Evolutionary conservation across 192 early-diverging fungal species (phyloP).

Genomic region (Pecoramyces ruminantium): DNA sequence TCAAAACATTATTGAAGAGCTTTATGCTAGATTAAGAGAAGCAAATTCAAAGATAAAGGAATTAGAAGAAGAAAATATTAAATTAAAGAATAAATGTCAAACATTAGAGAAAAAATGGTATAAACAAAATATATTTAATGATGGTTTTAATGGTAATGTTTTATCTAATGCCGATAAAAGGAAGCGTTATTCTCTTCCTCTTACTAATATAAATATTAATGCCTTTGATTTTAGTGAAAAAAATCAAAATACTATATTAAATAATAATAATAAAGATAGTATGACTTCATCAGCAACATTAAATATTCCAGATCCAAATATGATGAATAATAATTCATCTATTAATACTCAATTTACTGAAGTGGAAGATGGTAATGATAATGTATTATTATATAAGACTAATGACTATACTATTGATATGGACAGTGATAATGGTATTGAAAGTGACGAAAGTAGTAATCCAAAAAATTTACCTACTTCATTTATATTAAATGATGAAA

Average conservation of each 20-base stretch:
- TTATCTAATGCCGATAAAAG: not conserved
- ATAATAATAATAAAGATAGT: too few species aligned
- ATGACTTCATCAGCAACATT: not conserved
- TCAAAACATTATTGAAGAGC: not conserved
- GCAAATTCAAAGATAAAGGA: not conserved
- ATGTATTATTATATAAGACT: not conserved
- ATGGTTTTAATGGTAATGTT: not conserved
- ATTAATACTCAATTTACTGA: not conserved
- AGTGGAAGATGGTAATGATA: not conserved
- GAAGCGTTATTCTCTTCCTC: not conserved
- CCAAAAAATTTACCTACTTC: not conserved
- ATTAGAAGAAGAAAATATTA: not conserved
- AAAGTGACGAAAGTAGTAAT: not conserved
- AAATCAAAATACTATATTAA: too few species aligned
- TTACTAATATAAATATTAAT: not conserved
- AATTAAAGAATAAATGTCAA: not conserved
- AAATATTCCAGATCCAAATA: not conserved
- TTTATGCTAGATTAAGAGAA: not conserved
- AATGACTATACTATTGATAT: not conserved
- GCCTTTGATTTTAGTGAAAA: not conserved
- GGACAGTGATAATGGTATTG: not conserved
- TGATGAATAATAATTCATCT: not conserved
- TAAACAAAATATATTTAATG: not conserved
- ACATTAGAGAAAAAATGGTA: not conserved
- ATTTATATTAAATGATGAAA: not conserved